A percentile compares a stretch with the other conserved stretches of the same genome.
phyloP scores from a whole-genome alignment of 2,329 filamentous ascomycete genomes.

The Nemania sp. region DNA sequence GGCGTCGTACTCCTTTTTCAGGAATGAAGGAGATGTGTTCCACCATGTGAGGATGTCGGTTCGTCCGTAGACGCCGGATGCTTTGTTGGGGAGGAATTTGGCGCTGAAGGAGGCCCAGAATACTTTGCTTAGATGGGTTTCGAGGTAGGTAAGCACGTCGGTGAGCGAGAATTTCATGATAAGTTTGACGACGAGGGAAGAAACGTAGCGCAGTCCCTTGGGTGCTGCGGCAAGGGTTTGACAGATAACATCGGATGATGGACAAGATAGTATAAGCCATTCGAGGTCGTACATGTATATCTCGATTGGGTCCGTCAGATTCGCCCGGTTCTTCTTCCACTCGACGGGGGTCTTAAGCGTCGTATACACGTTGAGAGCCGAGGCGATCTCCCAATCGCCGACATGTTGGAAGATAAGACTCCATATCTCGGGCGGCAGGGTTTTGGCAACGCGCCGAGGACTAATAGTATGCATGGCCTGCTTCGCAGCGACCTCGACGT shows the following conservation, averaged over 20 bases:
- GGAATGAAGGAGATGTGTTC: constrained; percentile 79
- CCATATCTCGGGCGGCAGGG: constrained; percentile 85
- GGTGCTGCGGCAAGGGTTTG: constrained; percentile 72
- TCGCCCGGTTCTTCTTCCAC: constrained; percentile 35
- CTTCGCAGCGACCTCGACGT: constrained; percentile 61
- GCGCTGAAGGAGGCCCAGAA: constrained; percentile 82
- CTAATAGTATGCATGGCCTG: constrained; percentile 45
- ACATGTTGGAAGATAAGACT: constrained; percentile 82
- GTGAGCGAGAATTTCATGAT: constrained; percentile 90
- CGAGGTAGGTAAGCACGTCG: constrained; percentile 73
- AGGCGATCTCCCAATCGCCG: constrained; percentile 88
- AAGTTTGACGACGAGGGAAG: constrained; percentile 79
- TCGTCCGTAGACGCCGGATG: constrained; percentile 82
- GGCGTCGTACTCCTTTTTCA: constrained; percentile 82
- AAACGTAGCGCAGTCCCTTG: constrained; percentile 70
- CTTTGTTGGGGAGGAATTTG: constrained; percentile 83
- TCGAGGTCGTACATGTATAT: constrained; percentile 79
- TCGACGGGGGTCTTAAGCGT: constrained; percentile 69
- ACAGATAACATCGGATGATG: constrained; percentile 67
- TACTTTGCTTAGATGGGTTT: constrained; percentile 67
- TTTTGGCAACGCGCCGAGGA: constrained; percentile 43
- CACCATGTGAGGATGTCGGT: constrained; percentile 89
- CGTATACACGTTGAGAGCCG: constrained; percentile 78
- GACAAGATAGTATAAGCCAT: constrained; percentile 78
- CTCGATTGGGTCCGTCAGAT: constrained; percentile 62